phyloP scores from a whole-genome alignment of 176 grass and related monocot genomes.

The Zizania latifolia region DNA sequence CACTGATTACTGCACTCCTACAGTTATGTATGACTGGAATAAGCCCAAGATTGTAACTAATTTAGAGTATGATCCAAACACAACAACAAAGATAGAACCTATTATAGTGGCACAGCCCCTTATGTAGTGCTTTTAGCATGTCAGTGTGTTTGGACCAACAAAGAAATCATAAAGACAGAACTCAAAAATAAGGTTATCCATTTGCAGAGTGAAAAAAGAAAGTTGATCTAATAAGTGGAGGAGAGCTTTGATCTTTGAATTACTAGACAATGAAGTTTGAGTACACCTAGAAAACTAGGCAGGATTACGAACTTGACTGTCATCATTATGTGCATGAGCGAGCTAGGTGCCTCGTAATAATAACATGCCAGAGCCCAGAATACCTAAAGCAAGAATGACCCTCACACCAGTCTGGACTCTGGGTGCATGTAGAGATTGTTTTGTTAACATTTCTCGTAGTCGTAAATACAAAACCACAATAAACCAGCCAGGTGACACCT shows the following conservation, averaged over 20 bases:
- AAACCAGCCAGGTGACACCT: neutral
- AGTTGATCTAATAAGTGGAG: neutral
- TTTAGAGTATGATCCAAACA: neutral
- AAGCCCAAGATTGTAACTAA: neutral
- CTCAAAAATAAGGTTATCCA: neutral
- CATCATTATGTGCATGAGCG: neutral
- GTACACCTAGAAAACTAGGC: neutral
- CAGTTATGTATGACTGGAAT: neutral
- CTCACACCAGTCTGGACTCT: neutral
- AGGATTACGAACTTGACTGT: neutral
- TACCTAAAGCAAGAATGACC: neutral
- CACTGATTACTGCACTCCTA: neutral
- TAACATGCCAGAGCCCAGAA: neutral
- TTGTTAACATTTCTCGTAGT: neutral
- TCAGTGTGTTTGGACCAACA: neutral
- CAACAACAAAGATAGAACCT: neutral
- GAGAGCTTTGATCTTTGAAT: neutral
- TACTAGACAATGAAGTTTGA: neutral
- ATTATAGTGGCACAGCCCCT: neutral
- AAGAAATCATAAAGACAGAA: neutral
- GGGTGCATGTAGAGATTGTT: neutral
- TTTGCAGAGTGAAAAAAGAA: neutral
- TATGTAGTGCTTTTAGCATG: neutral
- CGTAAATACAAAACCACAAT: neutral
- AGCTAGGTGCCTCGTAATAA: neutral